These are phyloP conservation scores for Strobilomyces confusus DNA, from an alignment of 768 basidiomycete genomes.

Conservation along the genomic window DNA sequence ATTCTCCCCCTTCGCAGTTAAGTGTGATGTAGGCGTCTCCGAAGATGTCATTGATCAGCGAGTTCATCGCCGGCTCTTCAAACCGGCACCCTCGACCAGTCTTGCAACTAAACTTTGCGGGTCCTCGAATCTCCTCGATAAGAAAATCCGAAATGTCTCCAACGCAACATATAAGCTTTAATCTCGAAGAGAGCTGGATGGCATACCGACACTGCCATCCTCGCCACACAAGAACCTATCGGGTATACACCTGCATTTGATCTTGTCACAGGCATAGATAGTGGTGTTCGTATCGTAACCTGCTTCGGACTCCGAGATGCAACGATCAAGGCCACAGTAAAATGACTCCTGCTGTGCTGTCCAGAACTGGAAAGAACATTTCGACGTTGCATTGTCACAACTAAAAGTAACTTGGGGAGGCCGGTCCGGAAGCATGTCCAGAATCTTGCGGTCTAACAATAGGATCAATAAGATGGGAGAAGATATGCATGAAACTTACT, in stretches of 20 bases:
- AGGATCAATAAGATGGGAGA: not conserved
- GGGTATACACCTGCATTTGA: slow-evolving; percentile 91
- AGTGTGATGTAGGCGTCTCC: slow-evolving; percentile 89
- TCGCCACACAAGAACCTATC: slow-evolving; percentile 94
- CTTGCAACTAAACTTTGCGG: slow-evolving; percentile 79
- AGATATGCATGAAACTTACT: slow-evolving; percentile 50
- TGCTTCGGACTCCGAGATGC: slow-evolving; percentile 43
- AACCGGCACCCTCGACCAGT: slow-evolving; percentile 76
- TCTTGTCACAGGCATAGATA: slow-evolving; percentile 73
- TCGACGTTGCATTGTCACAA: slow-evolving; percentile 59
- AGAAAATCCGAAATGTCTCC: slow-evolving; percentile 91
- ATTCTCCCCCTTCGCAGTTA: slow-evolving; percentile 86
- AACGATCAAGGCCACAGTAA: slow-evolving; percentile 83
- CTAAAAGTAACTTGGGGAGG: slow-evolving; percentile 97
- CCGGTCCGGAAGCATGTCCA: slow-evolving; percentile 85
- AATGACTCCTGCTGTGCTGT: slow-evolving; percentile 92
- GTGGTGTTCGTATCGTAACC: slow-evolving; percentile 71
- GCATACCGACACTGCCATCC: slow-evolving; percentile 85
- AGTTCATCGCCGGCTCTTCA: slow-evolving; percentile 96
- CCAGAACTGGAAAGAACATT: slow-evolving; percentile 98
- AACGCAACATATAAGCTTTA: not conserved
- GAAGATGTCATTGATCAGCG: slow-evolving; percentile 89
- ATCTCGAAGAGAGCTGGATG: not conserved
- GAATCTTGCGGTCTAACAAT: slow-evolving; percentile 80
- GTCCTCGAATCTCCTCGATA: slow-evolving; percentile 84